Conservation (phyloP, 331 rosid genomes). For the Malus hybrid region DNA sequence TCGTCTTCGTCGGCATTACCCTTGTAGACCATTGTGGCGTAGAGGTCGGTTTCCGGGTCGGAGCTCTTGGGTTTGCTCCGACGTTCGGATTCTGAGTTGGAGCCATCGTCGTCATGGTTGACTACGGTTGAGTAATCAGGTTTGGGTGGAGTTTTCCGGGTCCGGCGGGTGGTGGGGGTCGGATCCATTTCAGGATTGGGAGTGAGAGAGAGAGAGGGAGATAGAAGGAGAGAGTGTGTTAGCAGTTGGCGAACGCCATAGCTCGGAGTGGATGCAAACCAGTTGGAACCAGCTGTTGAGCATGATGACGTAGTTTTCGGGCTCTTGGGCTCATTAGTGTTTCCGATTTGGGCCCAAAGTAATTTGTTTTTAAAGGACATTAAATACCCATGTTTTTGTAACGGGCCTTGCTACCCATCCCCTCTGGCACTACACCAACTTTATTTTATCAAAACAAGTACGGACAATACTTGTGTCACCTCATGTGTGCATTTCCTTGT, state of each 20-base stretch:
- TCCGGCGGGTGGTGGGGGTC: conserved; percentile 31
- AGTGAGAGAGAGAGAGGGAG: background rate
- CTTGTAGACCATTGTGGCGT: conserved; percentile 72
- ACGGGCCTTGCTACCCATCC: background rate
- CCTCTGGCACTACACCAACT: background rate
- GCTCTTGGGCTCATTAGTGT: background rate
- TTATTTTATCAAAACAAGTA: no score
- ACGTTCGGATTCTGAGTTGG: conserved; percentile 15
- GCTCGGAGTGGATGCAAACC: background rate
- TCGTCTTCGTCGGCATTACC: conserved; percentile 42
- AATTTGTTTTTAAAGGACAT: no score
- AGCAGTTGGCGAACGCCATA: background rate
- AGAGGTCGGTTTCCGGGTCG: conserved; percentile 40
- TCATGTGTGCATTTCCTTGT: no score
- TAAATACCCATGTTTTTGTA: background rate
- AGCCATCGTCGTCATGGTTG: conserved; percentile 48
- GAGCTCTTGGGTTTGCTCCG: background rate
- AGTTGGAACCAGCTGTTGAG: conserved; percentile 12
- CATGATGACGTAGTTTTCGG: background rate
- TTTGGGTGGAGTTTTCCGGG: conserved; percentile 35
- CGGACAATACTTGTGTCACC: no score
- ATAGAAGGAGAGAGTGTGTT: background rate
- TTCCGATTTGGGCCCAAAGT: background rate
- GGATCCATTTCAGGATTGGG: conserved; percentile 48
- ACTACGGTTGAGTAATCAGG: conserved; percentile 76